phyloP scores from a whole-genome alignment of 768 basidiomycete genomes.

The Cystobasidium tubakii region DNA sequence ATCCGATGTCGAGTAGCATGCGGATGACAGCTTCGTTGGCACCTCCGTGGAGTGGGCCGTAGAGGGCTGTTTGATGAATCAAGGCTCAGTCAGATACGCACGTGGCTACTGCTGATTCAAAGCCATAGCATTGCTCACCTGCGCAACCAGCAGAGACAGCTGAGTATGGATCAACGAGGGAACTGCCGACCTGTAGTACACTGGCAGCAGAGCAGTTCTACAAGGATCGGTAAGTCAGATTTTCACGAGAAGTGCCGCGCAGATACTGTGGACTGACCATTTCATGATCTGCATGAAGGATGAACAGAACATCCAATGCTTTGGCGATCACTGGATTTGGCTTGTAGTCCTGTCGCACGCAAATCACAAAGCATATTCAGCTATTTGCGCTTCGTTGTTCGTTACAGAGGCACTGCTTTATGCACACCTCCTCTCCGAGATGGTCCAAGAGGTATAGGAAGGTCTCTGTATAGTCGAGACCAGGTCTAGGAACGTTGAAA shows the following conservation, averaged over 20 bases:
- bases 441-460: conserved; percentile 91
- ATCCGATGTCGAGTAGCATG: conserved; percentile 83
- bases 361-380: background rate
- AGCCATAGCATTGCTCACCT: conserved; percentile 68
- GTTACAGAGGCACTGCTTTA: too few relatives aligned
- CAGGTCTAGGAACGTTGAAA: conserved; percentile 75
- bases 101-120: background rate
- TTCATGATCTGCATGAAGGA: conserved; percentile 77
- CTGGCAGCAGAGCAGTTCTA: conserved; percentile 57
- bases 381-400: conserved; percentile 13
- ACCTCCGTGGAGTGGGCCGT: conserved; percentile 56
- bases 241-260: background rate
- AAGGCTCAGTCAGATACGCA: conserved; percentile 23
- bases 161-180: conserved; percentile 82
- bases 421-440: conserved; percentile 56
- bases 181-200: conserved; percentile 78
- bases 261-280: conserved; percentile 59
- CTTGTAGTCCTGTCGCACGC: conserved; percentile 59
- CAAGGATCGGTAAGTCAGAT: background rate
- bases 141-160: conserved; percentile 82
- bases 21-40: conserved; percentile 88
- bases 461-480: conserved; percentile 51
- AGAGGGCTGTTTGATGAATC: background rate
- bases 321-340: conserved; percentile 81
- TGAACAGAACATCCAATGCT: conserved; percentile 78